Evolutionary conservation across 176 grass and related monocot genomes (phyloP), one percentile per base, ranked within the genome.

Genomic region (Stipa capillata): DNA sequence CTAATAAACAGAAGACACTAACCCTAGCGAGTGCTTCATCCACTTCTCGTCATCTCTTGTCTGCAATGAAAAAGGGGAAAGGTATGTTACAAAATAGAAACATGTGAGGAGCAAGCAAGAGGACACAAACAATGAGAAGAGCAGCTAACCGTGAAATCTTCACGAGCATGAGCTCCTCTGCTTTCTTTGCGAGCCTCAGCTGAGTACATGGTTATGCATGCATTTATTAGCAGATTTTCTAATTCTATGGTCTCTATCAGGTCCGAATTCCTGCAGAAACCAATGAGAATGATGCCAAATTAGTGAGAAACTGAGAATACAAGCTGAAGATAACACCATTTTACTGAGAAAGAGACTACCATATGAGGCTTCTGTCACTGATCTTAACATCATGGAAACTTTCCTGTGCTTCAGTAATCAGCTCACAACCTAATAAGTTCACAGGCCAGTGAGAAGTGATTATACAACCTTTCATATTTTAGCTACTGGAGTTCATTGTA

Each of bases 131-230:
- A 37, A 70, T 10, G 35, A 55, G 39, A 74, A 16, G 69, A 77
- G 72, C 50, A 69, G 40, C 78, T 70, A 45, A 94, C 91, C 87
- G 89, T 88, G 87, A 97, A 97, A 85, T 97, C 91, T 84, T 97
- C 94, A 23, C 91, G 91, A 84, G 94, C 94, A 83, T 97, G 94
- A 69, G 94, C 94, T 66, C 94, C 91, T 82, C 94, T 86, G 49
- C 94, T 97, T 82, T 97, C 94, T 72, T 97, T 94, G 76, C 91
- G 88, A 72, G 94, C 94, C 82, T 97, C 94, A 2, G 94, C 91
- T 43, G 94, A 97, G 82, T 94, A 40, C 91, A 97, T 97, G 57
- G 91, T 97, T 79, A 97, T 86, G 76, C 74, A 92, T 84, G 94
- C 94, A 80, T 97, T 97, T 72, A 97, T 97, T 81, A 97, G 79